These are phyloP conservation scores for Cladobotryum mycophilum DNA, from an alignment of 2,329 filamentous ascomycete species.

Conservation along the genomic window DNA sequence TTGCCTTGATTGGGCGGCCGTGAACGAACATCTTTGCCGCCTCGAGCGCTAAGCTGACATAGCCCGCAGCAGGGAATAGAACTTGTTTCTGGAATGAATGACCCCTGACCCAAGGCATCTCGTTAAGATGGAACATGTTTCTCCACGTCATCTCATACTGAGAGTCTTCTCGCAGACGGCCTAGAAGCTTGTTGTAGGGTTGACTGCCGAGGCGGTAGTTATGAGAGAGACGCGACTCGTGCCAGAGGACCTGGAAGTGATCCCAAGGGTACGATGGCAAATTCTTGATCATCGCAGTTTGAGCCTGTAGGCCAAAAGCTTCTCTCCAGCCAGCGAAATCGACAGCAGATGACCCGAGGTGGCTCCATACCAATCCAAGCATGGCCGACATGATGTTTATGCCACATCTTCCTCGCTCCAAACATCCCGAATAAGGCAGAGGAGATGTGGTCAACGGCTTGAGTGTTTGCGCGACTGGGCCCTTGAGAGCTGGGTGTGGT, in stretches of 20 bases:
- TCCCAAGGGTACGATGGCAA: slow-evolving; percentile 34
- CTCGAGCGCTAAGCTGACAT: slow-evolving; percentile 4
- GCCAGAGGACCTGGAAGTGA: slow-evolving; percentile 27
- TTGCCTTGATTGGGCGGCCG: neutral
- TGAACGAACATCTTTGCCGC: neutral
- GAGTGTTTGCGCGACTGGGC: slow-evolving; percentile 38
- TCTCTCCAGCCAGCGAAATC: slow-evolving; percentile 1
- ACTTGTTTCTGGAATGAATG: slow-evolving; percentile 3
- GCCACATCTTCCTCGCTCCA: slow-evolving; percentile 16
- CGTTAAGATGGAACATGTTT: neutral
- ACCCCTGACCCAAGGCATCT: slow-evolving; percentile 1
- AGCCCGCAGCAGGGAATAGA: slow-evolving; percentile 7
- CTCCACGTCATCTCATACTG: neutral
- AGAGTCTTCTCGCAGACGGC: neutral
- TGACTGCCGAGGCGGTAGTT: slow-evolving; percentile 22
- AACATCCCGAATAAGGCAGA: slow-evolving; percentile 11
- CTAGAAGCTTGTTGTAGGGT: neutral
- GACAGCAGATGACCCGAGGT: neutral
- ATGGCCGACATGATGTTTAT: slow-evolving; percentile 12
- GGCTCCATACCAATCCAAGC: slow-evolving; percentile 15
- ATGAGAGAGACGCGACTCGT: slow-evolving; percentile 21
- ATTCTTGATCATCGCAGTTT: slow-evolving; percentile 15
- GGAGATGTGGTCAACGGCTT: neutral
- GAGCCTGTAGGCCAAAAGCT: too few species aligned
- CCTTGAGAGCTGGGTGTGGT: slow-evolving; percentile 41